phyloP scores from a whole-genome alignment of 805 yeast species.

The Kodamaea neixiangensis region DNA sequence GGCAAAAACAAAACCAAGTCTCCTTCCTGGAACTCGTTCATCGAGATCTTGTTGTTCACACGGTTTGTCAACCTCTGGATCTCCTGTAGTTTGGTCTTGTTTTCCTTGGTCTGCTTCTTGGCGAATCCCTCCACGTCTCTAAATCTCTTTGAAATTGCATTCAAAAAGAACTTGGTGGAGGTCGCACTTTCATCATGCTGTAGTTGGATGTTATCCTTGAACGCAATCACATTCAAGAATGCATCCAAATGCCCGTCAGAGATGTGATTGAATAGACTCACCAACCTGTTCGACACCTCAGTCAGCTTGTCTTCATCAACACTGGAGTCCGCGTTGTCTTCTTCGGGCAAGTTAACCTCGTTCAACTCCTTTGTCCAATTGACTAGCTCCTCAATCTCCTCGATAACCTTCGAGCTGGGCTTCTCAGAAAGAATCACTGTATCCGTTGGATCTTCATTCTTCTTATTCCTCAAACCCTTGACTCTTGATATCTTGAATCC shows the following conservation, averaged over 20 bases:
- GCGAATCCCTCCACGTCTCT: conserved; percentile 88
- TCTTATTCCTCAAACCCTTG: conserved; percentile 66
- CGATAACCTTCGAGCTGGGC: conserved; percentile 44
- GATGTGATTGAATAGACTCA: conserved; percentile 17
- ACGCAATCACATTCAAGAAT: conserved; percentile 25
- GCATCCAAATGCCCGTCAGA: conserved; percentile 9
- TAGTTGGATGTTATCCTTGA: conserved; percentile 28
- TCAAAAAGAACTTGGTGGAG: conserved; percentile 32
- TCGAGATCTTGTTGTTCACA: conserved; percentile 56
- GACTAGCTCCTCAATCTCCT: conserved; percentile 33
- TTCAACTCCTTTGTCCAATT: background rate
- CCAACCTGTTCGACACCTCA: conserved; percentile 18
- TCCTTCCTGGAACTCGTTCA: conserved; percentile 65
- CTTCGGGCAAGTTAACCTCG: conserved; percentile 1
- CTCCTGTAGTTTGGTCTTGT: conserved; percentile 51
- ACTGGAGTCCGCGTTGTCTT: conserved; percentile 12
- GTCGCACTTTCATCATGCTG: conserved; percentile 20
- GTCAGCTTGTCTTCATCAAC: conserved; percentile 6
- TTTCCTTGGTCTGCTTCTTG: conserved; percentile 77
- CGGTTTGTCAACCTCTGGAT: conserved; percentile 37
- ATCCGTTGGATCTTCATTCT: conserved; percentile 30
- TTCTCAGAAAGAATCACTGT: conserved; percentile 13
- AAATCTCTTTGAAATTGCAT: conserved; percentile 67
- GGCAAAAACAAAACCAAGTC: conserved; percentile 87
- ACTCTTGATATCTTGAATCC: conserved; percentile 66